Evolutionary conservation across 768 basidiomycete genomes (phyloP).

Genomic region (Polyporus arcularius): DNA sequence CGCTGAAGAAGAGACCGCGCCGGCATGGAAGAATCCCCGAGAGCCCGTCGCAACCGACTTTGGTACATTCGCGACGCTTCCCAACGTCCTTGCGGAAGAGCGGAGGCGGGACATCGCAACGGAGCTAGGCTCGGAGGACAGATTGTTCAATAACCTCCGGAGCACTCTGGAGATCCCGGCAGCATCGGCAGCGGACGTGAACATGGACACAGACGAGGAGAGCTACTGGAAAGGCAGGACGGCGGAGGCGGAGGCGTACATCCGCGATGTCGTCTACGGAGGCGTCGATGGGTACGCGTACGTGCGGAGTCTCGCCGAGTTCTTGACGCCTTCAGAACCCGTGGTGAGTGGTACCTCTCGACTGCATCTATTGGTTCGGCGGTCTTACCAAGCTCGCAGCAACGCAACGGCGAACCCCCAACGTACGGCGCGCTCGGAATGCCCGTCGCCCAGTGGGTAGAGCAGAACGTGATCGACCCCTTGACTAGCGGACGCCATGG

Average conservation of each 20-base stretch:
- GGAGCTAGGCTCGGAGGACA: slow-evolving; percentile 32
- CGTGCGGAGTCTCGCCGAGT: slow-evolving; percentile 75
- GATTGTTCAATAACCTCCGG: slow-evolving; percentile 26
- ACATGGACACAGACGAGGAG: slow-evolving; percentile 20
- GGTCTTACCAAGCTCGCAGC: slow-evolving; percentile 2
- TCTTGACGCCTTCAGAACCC: slow-evolving; percentile 41
- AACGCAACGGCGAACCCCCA: slow-evolving; percentile 15
- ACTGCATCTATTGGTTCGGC: no score
- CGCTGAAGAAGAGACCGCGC: slow-evolving; percentile 42
- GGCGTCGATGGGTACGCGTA: slow-evolving; percentile 78
- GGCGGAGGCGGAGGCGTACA: slow-evolving; percentile 61
- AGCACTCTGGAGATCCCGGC: slow-evolving; percentile 21
- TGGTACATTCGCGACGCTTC: slow-evolving; percentile 59
- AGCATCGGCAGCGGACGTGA: slow-evolving; percentile 14
- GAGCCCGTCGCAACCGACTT: slow-evolving; percentile 60
- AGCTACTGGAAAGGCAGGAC: slow-evolving; percentile 55
- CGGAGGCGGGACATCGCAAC: slow-evolving; percentile 15
- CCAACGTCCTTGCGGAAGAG: slow-evolving; percentile 38
- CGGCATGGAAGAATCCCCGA: slow-evolving; percentile 50
- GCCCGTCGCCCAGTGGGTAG: slow-evolving; percentile 42
- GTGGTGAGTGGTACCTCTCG: slow-evolving; percentile 13
- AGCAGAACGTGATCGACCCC: slow-evolving; percentile 40
- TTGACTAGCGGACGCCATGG: slow-evolving; percentile 44
- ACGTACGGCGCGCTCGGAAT: slow-evolving; percentile 29
- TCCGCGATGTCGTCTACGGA: slow-evolving; percentile 77